A percentile compares a stretch with the other conserved stretches of the same genome.
phyloP scores from a whole-genome alignment of 306 rosid genomes.

The Lathyrus aphaca region DNA sequence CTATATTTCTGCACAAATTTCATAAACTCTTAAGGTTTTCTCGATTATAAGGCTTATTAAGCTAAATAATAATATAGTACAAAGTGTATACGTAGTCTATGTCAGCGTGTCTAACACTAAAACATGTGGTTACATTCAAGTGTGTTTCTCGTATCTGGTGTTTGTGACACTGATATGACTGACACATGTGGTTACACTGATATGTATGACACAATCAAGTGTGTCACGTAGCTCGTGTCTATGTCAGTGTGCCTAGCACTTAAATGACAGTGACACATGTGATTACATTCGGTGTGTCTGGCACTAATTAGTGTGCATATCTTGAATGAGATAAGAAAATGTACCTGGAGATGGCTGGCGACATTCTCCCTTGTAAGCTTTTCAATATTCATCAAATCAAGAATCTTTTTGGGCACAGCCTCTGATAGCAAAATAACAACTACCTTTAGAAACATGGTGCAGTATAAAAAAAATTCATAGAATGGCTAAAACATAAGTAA shows the following conservation, averaged over 20 bases:
- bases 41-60: constrained; percentile 4
- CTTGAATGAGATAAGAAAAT: constrained; percentile 13
- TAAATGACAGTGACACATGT: too few relatives aligned
- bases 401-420: constrained; percentile 91
- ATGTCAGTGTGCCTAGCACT: too few relatives aligned
- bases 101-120: too few relatives aligned
- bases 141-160: neutral
- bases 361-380: constrained; percentile 96
- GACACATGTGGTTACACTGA: too few relatives aligned
- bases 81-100: neutral
- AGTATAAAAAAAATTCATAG: too few relatives aligned
- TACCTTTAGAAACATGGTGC: neutral
- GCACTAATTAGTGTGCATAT: too few relatives aligned
- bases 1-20: constrained; percentile 75
- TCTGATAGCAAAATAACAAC: constrained; percentile 54
- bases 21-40: constrained; percentile 30
- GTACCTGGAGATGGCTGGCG: constrained; percentile 97
- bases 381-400: constrained; percentile 90
- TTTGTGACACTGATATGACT: neutral
- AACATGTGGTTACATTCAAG: neutral
- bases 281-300: too few relatives aligned
- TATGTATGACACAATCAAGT: too few relatives aligned
- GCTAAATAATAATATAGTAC: too few relatives aligned
- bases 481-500: neutral
- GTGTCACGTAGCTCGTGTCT: too few relatives aligned